Evolutionary conservation across 768 basidiomycete genomes (phyloP).

Genomic region (Agrocybe pediades): DNA sequence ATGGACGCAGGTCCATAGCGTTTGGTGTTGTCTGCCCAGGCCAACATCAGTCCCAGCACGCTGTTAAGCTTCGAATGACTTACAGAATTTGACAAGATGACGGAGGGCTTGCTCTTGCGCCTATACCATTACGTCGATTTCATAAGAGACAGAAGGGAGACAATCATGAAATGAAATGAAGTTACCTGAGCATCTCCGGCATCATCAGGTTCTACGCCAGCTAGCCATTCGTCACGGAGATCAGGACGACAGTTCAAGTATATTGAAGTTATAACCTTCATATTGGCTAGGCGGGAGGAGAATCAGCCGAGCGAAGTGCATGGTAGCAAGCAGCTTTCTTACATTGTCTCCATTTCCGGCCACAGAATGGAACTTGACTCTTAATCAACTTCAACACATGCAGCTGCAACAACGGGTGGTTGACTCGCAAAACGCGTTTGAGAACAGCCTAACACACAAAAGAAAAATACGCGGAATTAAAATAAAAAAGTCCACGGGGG

Average conservation of each 20-base stretch:
- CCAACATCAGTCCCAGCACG: conserved; percentile 7
- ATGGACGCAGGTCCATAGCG: conserved; percentile 73
- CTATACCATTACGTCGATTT: conserved; percentile 37
- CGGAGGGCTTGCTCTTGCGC: conserved; percentile 95
- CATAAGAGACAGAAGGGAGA: neutral
- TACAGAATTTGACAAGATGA: conserved; percentile 93
- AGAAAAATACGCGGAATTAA: neutral
- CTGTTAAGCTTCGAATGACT: conserved; percentile 28
- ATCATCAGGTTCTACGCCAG: conserved; percentile 89
- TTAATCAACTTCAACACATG: conserved; percentile 97
- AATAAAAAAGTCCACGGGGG: neutral
- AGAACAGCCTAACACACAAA: conserved; percentile 96
- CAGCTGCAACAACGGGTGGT: conserved; percentile 91
- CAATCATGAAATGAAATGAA: conserved; percentile 8
- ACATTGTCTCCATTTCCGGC: conserved; percentile 98
- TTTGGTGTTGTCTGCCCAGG: conserved; percentile 79
- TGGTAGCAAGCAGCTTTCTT: conserved; percentile 13
- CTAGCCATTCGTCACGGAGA: conserved; percentile 96
- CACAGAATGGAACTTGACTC: conserved; percentile 98
- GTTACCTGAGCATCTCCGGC: conserved; percentile 88
- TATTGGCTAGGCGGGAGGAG: conserved; percentile 72
- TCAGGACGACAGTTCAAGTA: conserved; percentile 98
- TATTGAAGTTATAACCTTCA: conserved; percentile 99
- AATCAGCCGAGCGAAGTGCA: neutral
- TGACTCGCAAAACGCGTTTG: conserved; percentile 91